Evolutionary conservation across 2,329 filamentous ascomycete genomes (phyloP).

Genomic region (Hypoxylon sp.): DNA sequence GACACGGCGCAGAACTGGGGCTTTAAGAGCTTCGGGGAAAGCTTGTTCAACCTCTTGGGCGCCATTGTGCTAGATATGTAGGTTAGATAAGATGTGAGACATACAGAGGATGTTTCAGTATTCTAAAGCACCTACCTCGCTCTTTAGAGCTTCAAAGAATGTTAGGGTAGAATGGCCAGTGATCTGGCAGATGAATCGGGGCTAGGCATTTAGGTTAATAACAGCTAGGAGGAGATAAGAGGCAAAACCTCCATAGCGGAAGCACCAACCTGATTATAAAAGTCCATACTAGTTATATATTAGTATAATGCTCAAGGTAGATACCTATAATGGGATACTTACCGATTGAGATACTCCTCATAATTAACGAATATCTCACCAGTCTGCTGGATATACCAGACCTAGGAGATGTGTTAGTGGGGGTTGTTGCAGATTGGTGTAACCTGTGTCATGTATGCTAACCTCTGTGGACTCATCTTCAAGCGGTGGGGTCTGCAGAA

Average conservation of each 20-base stretch:
- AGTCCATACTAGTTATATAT: conserved; percentile 74
- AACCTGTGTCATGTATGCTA: conserved; percentile 27
- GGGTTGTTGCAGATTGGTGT: conserved; percentile 26
- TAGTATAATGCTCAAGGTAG: too few species aligned
- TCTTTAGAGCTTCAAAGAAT: conserved; percentile 91
- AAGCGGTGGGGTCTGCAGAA: conserved; percentile 74
- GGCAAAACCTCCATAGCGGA: conserved; percentile 1
- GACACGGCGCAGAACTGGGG: conserved; percentile 87
- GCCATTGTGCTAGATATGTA: conserved; percentile 69
- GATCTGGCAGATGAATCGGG: conserved; percentile 93
- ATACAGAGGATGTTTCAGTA: conserved; percentile 3
- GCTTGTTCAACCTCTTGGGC: conserved; percentile 89
- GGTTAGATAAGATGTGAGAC: conserved; percentile 34
- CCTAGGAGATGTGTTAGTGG: conserved; percentile 59
- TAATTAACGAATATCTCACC: conserved; percentile 90
- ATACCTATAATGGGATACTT: too few species aligned
- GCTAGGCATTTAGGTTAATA: conserved; percentile 56
- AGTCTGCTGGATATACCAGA: conserved; percentile 91
- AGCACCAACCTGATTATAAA: conserved; percentile 81
- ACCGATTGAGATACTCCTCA: conserved; percentile 87
- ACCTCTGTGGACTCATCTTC: conserved; percentile 87
- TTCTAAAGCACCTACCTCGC: conserved; percentile 75
- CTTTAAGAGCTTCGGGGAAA: conserved; percentile 91
- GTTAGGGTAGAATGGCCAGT: conserved; percentile 90
- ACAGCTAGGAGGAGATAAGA: background rate